Conservation (phyloP, 2,329 filamentous ascomycete genomes). For the Pseudogymnoascus sp. region DNA sequence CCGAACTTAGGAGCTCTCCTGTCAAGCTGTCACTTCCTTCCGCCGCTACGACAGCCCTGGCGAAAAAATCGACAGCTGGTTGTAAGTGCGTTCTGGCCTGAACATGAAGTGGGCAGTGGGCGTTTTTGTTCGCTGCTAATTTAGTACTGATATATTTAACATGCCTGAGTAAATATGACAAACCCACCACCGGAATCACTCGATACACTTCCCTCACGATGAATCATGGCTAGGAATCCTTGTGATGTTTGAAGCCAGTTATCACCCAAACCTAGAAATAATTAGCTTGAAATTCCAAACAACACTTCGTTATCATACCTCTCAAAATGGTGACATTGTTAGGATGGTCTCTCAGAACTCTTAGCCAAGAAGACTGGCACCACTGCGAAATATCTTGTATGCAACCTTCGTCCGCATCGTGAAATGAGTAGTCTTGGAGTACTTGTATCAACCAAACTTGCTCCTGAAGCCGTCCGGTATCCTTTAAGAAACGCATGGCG, state of each 20-base stretch:
- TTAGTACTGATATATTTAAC: neutral
- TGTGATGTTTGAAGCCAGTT: conserved; percentile 49
- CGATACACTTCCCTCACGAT: conserved; percentile 32
- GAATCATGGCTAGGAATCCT: conserved; percentile 42
- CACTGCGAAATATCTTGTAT: conserved; percentile 43
- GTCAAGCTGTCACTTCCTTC: conserved; percentile 33
- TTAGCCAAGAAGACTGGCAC: conserved; percentile 43
- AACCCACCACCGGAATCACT: conserved; percentile 23
- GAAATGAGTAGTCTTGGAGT: conserved; percentile 45
- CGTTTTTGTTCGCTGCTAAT: neutral
- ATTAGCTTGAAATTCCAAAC: conserved; percentile 11
- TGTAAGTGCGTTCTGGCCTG: conserved; percentile 46
- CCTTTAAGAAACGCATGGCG: conserved; percentile 34
- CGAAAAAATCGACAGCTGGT: conserved; percentile 46
- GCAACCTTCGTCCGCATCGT: conserved; percentile 41
- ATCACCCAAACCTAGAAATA: conserved; percentile 39
- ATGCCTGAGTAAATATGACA: neutral
- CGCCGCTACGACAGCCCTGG: conserved; percentile 40
- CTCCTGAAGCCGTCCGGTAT: conserved; percentile 31
- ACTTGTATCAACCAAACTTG: conserved; percentile 38
- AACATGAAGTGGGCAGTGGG: conserved; percentile 39
- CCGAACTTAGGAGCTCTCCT: conserved; percentile 40
- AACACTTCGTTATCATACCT: conserved; percentile 31
- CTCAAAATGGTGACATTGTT: conserved; percentile 38
- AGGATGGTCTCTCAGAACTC: conserved; percentile 39